Base-by-base conservation (phyloP, 2,329 filamentous ascomycete species). In the Venturia asperata region DNA sequence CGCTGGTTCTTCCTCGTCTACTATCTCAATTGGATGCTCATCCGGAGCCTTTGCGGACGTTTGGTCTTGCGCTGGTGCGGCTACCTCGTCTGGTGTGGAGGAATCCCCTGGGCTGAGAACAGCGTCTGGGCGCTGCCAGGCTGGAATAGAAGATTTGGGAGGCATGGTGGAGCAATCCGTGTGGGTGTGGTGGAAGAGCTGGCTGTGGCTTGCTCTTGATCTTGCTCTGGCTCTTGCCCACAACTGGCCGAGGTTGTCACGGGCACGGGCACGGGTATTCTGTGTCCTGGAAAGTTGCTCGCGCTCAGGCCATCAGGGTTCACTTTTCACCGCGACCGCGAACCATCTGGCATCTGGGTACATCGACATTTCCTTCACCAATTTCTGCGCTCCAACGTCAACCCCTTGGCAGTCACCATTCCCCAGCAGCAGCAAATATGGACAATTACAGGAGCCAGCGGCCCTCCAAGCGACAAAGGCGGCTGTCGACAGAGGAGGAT, bases 401-500 rank as follows among this genome's bases (percentile, higher is more conserved):
- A 43, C 39, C 2, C 43, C 39, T 27, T 43, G n/a, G 37, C n/a
- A 41, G 11, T 43, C 39, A 27, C 27, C 13, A 61, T 42, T 11
- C 2, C 5, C 42, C 5, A n/a, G 1, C 58, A 55, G 45, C 42
- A 55, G 45, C 42, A 2, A 63, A 39, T n/a, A 39, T 45, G 30
- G 62, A 63, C 62, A 63, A 34, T 19, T 55, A 56, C 39, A 67
- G 62, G 43, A 42, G 65, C 11, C 65, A 70, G 47, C 64, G 71
- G 37, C 71, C 74, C 34, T 70, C 71, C 27, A 78, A 77, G 72
- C 75, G 76, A 67, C 71, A 74, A 70, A 74, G 75, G 65, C 75
- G 76, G 65, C 70, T 75, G 68, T 77, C 73, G 71, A 75, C 72
- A 68, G 76, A 77, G 67, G 69, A 75, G 69, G 74, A 76, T 66